These are phyloP conservation scores for Naegleria lovaniensis DNA, from an alignment of 208 protist genomes.

Conservation along the genomic window DNA sequence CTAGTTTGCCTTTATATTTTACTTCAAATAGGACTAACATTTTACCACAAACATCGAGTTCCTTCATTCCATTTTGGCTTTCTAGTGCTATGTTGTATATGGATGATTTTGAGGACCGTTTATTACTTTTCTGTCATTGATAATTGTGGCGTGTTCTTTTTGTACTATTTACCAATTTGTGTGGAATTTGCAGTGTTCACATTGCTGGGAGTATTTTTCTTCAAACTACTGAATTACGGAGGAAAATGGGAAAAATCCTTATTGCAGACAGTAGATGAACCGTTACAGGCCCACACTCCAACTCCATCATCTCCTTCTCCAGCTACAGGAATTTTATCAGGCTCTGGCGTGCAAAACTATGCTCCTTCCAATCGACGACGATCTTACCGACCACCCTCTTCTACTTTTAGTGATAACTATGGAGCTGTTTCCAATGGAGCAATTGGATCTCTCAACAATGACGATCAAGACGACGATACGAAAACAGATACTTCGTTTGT, in stretches of 20 bases:
- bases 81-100: neutral
- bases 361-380: neutral
- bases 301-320: neutral
- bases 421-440: neutral
- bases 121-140: neutral
- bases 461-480: neutral
- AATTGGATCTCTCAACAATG: neutral
- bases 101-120: conserved; percentile 10
- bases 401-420: neutral
- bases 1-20: neutral
- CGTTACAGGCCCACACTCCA: neutral
- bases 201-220: conserved; percentile 9
- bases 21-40: neutral
- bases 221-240: neutral
- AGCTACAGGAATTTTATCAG: neutral
- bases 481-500: neutral
- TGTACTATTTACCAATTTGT: neutral
- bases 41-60: neutral
- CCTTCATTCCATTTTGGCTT: neutral
- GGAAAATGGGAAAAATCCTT: neutral
- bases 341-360: neutral
- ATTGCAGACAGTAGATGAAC: neutral
- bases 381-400: neutral
- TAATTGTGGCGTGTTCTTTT: neutral
- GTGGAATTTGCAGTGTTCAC: conserved; percentile 15